Percentiles rank a stretch among this genome's conserved stretches.
phyloP scores from a whole-genome alignment of 2,329 filamentous ascomycete genomes.

The Phialophora expanda region DNA sequence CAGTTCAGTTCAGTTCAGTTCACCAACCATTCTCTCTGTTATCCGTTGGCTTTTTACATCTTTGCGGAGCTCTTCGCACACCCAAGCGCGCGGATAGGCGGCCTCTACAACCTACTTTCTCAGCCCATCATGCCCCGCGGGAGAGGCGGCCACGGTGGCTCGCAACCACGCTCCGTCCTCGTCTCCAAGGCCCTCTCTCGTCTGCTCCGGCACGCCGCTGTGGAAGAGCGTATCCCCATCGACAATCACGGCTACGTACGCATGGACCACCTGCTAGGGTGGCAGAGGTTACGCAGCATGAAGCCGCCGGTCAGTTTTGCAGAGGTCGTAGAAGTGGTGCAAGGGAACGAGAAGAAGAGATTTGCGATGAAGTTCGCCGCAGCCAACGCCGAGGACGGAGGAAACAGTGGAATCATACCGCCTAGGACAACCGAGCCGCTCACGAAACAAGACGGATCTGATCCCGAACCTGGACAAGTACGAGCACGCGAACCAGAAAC shows the following conservation, averaged over 20 bases:
- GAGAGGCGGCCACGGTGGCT: slow-evolving; percentile 17
- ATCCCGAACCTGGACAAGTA: not conserved
- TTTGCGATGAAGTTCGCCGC: slow-evolving; percentile 73
- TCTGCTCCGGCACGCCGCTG: slow-evolving; percentile 66
- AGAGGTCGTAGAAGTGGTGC: slow-evolving; percentile 73
- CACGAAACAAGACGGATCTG: not conserved
- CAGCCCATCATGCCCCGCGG: slow-evolving; percentile 15
- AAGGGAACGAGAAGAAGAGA: slow-evolving; percentile 84
- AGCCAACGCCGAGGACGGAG: not conserved
- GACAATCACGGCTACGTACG: slow-evolving; percentile 65
- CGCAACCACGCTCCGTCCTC: slow-evolving; percentile 47
- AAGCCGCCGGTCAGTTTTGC: slow-evolving; percentile 67
- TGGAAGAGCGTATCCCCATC: slow-evolving; percentile 64
- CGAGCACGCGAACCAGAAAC: slow-evolving; percentile 40
- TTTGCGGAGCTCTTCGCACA: not conserved
- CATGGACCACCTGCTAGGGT: slow-evolving; percentile 64
- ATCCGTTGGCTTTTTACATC: not conserved
- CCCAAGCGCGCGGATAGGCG: not conserved
- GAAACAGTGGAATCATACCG: not conserved
- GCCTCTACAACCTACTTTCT: not conserved
- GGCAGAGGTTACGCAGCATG: slow-evolving; percentile 68
- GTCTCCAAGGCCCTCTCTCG: slow-evolving; percentile 59
- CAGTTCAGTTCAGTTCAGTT: too few species aligned
- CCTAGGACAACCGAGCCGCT: slow-evolving; percentile 21
- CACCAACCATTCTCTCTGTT: too few species aligned